Conservation (phyloP, 2,329 filamentous ascomycete species). For the Xylariaceae sp. region DNA sequence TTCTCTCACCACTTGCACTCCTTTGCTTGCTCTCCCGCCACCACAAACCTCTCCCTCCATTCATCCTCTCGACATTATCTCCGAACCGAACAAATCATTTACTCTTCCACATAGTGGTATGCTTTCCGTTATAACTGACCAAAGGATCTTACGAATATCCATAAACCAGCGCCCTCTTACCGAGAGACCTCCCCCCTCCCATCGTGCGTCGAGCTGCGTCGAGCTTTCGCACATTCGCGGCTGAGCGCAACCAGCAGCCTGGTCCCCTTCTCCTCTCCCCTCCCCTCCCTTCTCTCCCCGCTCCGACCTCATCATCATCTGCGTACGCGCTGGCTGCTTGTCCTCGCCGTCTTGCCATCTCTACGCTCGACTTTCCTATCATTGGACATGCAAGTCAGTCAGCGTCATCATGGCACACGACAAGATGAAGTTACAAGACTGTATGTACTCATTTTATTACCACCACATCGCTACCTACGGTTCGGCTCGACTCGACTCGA, state of each 20-base stretch:
- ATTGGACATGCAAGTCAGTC: conserved; percentile 27
- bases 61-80: background rate
- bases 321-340: conserved; percentile 1
- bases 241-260: conserved; percentile 16
- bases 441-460: conserved; percentile 43
- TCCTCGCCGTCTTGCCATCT: background rate
- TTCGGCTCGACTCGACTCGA: background rate
- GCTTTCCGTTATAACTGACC: background rate
- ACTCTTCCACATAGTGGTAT: background rate
- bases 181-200: background rate
- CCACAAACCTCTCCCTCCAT: conserved; percentile 6
- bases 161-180: background rate
- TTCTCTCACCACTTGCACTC: background rate
- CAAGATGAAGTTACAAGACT: conserved; percentile 87
- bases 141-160: background rate
- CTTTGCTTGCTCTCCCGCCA: background rate
- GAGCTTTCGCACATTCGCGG: conserved; percentile 3
- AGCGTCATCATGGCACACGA: conserved; percentile 62
- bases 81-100: conserved; percentile 1
- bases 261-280: conserved; percentile 2
- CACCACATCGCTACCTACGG: background rate
- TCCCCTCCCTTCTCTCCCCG: conserved; percentile 1
- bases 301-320: conserved; percentile 3
- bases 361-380: conserved; percentile 8
- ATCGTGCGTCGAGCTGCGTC: background rate